These are phyloP conservation scores for Apiotrichum sp. DNA, from an alignment of 1,284 basidiomycete genomes.

Conservation along the genomic window DNA sequence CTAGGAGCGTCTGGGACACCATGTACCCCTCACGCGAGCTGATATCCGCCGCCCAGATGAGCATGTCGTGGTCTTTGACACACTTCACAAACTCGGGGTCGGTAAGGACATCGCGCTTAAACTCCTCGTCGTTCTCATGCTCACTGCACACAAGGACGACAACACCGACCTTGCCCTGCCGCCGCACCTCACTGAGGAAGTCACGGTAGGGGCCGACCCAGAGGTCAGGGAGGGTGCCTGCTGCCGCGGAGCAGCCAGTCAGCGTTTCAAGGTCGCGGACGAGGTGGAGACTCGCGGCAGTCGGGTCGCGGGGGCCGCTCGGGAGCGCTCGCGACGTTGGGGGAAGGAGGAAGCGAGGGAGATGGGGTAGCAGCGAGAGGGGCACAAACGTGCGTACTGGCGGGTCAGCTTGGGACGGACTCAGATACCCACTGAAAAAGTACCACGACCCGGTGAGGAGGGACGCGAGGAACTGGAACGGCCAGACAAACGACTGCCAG, in stretches of 20 bases:
- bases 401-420: neutral
- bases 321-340: constrained; percentile 24
- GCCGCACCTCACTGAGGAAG: constrained; percentile 63
- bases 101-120: constrained; percentile 77
- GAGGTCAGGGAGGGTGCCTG: constrained; percentile 63
- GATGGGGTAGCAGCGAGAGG: constrained; percentile 36
- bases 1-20: constrained; percentile 76
- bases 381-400: constrained; percentile 43
- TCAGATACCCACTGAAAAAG: constrained; percentile 37
- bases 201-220: constrained; percentile 75
- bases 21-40: constrained; percentile 74
- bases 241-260: constrained; percentile 26
- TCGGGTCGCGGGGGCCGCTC: constrained; percentile 28
- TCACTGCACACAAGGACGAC: constrained; percentile 82
- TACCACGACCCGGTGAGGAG: constrained; percentile 43
- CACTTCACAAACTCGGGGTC: constrained; percentile 62
- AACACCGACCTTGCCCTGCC: constrained; percentile 67
- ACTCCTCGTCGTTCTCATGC: constrained; percentile 79
- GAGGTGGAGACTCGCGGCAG: constrained; percentile 28
- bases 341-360: constrained; percentile 43
- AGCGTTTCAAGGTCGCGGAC: constrained; percentile 38
- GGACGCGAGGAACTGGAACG: constrained; percentile 31
- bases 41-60: constrained; percentile 82
- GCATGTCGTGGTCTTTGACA: constrained; percentile 62
- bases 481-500: constrained; percentile 31